These are phyloP conservation scores for Poa pratensis DNA, from an alignment of 176 grass and related monocot genomes.

Conservation along the genomic window DNA sequence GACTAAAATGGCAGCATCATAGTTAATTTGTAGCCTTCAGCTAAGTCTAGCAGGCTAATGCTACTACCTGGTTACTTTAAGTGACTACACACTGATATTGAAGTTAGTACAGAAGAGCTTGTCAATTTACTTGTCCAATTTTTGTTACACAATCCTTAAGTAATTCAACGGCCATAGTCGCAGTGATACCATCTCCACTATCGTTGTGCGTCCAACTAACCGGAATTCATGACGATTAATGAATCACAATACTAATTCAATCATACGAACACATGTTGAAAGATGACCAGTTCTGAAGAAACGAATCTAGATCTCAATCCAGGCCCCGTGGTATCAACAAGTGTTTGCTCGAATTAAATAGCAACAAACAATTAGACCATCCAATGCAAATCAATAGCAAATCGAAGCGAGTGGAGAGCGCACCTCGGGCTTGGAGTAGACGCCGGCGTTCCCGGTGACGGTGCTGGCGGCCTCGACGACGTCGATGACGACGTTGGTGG, in stretches of 20 bases:
- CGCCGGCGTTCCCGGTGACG: conserved; percentile 62
- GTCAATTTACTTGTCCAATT: not conserved
- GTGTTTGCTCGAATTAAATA: not conserved
- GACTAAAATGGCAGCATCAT: not conserved
- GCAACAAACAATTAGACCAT: not conserved
- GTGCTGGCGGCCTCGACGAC: conserved; percentile 77
- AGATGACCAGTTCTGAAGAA: conserved; percentile 2
- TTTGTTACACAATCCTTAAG: not conserved
- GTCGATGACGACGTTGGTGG: conserved; percentile 86
- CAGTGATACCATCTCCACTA: not conserved
- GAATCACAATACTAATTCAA: not conserved
- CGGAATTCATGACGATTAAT: not conserved
- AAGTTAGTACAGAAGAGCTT: not conserved
- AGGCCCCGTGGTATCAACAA: not conserved
- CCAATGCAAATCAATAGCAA: not conserved
- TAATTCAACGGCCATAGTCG: not conserved
- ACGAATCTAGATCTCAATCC: conserved; percentile 28
- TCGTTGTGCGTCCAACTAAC: not conserved
- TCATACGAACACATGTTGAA: not conserved
- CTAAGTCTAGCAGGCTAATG: not conserved
- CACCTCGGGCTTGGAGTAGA: conserved; percentile 90
- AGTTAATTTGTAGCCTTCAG: conserved; percentile 13
- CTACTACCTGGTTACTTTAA: not conserved
- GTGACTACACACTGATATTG: not conserved
- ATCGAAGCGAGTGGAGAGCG: conserved; percentile 33